Percentiles rank a stretch among this genome's conserved stretches.
phyloP scores from a whole-genome alignment of 2,329 filamentous ascomycete genomes.

The Talaromyces rugulosus region DNA sequence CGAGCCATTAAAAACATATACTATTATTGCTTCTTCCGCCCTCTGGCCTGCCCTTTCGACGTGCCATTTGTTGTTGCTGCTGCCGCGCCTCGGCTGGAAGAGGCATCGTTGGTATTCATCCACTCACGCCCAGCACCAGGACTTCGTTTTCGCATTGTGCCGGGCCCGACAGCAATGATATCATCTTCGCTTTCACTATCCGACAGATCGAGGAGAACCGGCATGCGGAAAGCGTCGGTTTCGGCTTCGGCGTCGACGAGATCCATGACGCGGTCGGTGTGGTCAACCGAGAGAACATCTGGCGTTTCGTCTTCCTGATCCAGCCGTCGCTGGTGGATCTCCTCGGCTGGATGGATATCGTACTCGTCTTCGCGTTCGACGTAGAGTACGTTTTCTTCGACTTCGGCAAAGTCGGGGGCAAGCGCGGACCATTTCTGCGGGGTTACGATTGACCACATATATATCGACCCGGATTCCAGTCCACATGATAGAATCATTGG shows the following conservation, averaged over 20 bases:
- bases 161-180: constrained; percentile 61
- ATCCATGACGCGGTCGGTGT: constrained; percentile 51
- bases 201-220: constrained; percentile 85
- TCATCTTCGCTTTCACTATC: constrained; percentile 97
- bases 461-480: constrained; percentile 86
- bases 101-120: constrained; percentile 44
- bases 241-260: constrained; percentile 43
- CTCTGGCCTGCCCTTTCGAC: background rate
- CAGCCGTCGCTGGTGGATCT: constrained; percentile 83
- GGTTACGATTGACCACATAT: constrained; percentile 92
- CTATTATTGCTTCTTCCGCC: constrained; percentile 8
- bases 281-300: constrained; percentile 77
- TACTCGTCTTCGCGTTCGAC: constrained; percentile 95
- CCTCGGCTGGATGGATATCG: constrained; percentile 92
- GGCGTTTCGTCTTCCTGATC: constrained; percentile 92
- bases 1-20: background rate
- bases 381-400: constrained; percentile 98
- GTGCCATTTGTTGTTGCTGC: constrained; percentile 1
- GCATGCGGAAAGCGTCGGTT: constrained; percentile 74
- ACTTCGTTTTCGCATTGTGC: constrained; percentile 83
- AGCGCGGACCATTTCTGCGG: constrained; percentile 97
- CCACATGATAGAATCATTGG: constrained; percentile 88
- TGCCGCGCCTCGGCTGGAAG: constrained; percentile 7
- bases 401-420: constrained; percentile 93
- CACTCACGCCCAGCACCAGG: constrained; percentile 68